Percentiles rank a stretch among this genome's conserved stretches.
Conservation (phyloP, 306 rosid species). For the Glycine tomentella region DNA sequence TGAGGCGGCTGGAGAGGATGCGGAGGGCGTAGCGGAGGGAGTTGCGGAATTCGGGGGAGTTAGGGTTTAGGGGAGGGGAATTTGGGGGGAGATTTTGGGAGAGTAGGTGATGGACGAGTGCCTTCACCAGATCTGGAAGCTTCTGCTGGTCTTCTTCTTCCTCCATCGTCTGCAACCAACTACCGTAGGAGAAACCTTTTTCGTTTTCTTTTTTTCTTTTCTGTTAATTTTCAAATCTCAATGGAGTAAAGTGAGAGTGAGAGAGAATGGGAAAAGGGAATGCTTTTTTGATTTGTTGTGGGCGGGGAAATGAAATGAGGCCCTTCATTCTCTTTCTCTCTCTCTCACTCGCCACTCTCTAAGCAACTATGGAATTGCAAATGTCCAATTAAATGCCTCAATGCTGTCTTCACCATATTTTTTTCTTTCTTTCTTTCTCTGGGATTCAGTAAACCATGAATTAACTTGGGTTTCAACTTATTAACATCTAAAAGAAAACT, state of each 20-base stretch:
- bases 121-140: constrained; percentile 83
- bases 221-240: too few relatives aligned
- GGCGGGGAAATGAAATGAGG: too few relatives aligned
- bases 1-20: constrained; percentile 77
- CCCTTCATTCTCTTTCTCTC: background rate
- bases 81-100: constrained; percentile 54
- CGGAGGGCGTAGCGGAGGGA: constrained; percentile 88
- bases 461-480: too few relatives aligned
- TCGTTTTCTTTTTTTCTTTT: background rate
- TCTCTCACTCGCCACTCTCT: too few relatives aligned
- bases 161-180: constrained; percentile 55
- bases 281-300: background rate
- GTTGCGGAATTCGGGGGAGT: constrained; percentile 59
- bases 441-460: background rate
- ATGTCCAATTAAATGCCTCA: background rate
- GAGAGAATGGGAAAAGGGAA: too few relatives aligned
- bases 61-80: constrained; percentile 56
- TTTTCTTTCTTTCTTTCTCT: background rate
- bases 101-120: constrained; percentile 74
- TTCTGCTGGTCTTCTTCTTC: constrained; percentile 91
- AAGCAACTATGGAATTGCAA: too few relatives aligned
- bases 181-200: too few relatives aligned
- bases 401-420: too few relatives aligned
- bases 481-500: too few relatives aligned
- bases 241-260: background rate